phyloP scores from a whole-genome alignment of 2,329 filamentous ascomycete genomes.

The Nannizziopsis barbatae region DNA sequence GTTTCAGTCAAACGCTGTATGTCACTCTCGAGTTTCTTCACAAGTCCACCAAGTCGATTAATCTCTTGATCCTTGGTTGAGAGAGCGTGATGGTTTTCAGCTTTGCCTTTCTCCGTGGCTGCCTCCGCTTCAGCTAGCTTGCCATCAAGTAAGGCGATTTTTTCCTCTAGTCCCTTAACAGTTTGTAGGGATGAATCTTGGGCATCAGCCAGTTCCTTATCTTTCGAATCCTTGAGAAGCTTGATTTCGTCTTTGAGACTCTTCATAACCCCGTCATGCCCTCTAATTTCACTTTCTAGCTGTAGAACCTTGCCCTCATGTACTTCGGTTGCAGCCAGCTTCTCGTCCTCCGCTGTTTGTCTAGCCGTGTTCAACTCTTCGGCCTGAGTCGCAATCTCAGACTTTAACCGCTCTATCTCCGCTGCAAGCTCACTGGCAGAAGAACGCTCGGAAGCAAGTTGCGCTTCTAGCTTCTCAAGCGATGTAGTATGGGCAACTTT shows the following conservation, averaged over 20 bases:
- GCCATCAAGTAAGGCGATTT: conserved; percentile 27
- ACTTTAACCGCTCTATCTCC: conserved; percentile 13
- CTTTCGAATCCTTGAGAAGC: conserved; percentile 27
- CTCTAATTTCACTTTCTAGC: conserved; percentile 18
- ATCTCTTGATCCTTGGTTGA: conserved; percentile 29
- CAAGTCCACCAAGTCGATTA: conserved; percentile 24
- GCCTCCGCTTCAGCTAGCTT: conserved; percentile 28
- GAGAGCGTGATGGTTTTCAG: conserved; percentile 18
- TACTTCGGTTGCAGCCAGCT: conserved; percentile 23
- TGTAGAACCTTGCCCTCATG: conserved; percentile 10
- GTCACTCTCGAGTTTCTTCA: conserved; percentile 27
- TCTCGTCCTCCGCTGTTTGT: conserved; percentile 23
- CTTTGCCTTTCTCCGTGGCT: conserved; percentile 19
- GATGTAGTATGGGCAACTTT: conserved; percentile 29
- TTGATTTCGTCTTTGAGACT: conserved; percentile 31
- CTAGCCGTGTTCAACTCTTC: conserved; percentile 21
- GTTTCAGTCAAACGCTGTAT: conserved; percentile 18
- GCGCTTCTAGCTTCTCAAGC: conserved; percentile 14
- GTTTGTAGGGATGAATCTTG: conserved; percentile 25
- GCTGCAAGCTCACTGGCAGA: conserved; percentile 9
- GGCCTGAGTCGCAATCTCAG: conserved; percentile 23
- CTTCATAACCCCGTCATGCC: conserved; percentile 30
- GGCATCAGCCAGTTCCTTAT: conserved; percentile 29
- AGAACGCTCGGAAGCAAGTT: conserved; percentile 14
- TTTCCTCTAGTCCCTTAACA: conserved; percentile 25